Conservation (phyloP, 495 filamentous ascomycete species). For the Cercophora samala region DNA sequence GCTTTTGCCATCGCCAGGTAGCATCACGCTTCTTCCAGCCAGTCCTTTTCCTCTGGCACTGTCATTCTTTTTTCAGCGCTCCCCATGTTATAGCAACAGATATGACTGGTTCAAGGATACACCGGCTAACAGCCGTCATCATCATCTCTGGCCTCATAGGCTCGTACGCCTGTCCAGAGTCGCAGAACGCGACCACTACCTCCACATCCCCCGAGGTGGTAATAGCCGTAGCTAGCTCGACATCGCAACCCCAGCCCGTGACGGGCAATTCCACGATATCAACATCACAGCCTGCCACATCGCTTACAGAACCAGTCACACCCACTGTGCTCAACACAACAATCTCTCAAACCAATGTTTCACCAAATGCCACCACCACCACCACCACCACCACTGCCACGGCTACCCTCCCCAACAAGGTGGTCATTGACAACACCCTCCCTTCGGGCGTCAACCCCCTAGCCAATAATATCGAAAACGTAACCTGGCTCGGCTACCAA, state of each 20-base stretch:
- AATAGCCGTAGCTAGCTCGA: too few relatives aligned
- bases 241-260: too few relatives aligned
- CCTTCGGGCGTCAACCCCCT: slow-evolving; percentile 35
- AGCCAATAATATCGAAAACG: slow-evolving; percentile 11
- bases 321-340: too few relatives aligned
- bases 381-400: background rate
- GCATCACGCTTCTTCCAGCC: too few relatives aligned
- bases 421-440: slow-evolving; percentile 33
- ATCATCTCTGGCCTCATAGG: background rate
- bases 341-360: too few relatives aligned
- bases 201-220: too few relatives aligned
- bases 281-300: background rate
- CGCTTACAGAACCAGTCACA: too few relatives aligned
- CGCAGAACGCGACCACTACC: too few relatives aligned
- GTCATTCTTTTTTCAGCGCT: background rate
- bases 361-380: background rate
- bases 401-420: background rate
- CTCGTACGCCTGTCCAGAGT: too few relatives aligned
- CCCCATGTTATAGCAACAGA: background rate
- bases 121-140: background rate
- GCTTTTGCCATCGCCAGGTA: background rate
- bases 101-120: background rate
- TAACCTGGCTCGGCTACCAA: slow-evolving; percentile 35
- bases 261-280: background rate
- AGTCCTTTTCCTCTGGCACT: background rate